These are phyloP conservation scores for Citrus cavaleriei DNA, from an alignment of 345 rosid species.

Conservation along the genomic window DNA sequence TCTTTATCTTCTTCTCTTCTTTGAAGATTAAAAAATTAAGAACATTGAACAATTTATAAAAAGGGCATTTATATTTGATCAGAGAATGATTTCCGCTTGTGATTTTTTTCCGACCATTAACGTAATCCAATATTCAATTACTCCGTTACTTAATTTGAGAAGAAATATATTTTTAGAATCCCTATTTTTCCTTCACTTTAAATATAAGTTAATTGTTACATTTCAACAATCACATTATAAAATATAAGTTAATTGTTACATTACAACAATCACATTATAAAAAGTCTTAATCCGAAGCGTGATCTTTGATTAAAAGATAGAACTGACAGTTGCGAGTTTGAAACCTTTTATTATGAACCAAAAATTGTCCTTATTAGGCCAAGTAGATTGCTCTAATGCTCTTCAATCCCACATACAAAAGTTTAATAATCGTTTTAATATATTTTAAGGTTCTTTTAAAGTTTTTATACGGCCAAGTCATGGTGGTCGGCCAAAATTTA, in stretches of 20 bases:
- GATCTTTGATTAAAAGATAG: neutral
- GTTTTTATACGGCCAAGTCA: neutral
- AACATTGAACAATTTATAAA: no score
- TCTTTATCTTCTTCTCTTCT: no score
- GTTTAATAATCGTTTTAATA: neutral
- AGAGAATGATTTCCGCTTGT: no score
- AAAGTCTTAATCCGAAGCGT: neutral
- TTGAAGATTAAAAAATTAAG: no score
- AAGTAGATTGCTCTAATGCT: neutral
- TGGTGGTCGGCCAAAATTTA: neutral
- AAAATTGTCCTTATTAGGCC: neutral
- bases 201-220: neutral
- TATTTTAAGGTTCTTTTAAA: neutral
- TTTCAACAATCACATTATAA: neutral
- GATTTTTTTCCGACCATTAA: fast-evolving
- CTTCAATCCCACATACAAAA: neutral
- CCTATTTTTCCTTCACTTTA: no score
- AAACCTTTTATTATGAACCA: neutral
- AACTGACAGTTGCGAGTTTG: neutral
- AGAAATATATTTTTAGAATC: fast-evolving
- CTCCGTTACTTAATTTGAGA: no score
- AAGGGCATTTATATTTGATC: no score
- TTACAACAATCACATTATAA: neutral
- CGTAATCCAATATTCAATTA: no score
- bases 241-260: neutral